Evolutionary conservation across 441 rosid genomes (phyloP).

Genomic region (Pelargonium australe): DNA sequence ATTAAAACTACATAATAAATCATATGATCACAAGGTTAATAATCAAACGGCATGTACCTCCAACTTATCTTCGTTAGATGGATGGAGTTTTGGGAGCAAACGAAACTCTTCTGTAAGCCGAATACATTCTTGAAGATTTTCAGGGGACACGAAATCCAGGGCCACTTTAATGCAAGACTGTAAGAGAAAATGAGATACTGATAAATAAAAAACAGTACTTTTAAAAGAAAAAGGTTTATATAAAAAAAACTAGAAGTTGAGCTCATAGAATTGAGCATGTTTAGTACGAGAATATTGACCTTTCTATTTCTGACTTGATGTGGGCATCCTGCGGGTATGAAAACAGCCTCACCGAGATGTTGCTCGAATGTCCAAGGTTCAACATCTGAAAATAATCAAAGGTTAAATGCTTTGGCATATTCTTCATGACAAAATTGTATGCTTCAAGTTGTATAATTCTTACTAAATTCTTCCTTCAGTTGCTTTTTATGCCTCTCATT

Average conservation of each 20-base stretch:
- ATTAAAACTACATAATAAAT: no score
- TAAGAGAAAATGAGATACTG: not conserved
- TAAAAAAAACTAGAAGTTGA: not conserved
- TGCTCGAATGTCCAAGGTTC: constrained; percentile 96
- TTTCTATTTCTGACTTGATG: constrained; percentile 91
- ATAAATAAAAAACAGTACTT: no score
- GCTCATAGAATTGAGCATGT: constrained; percentile 7
- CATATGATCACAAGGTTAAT: no score
- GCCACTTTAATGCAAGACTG: constrained; percentile 95
- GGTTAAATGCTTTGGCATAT: no score
- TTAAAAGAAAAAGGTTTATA: not conserved
- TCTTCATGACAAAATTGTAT: no score
- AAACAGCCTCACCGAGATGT: constrained; percentile 75
- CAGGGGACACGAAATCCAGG: constrained; percentile 84
- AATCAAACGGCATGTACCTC: constrained; percentile 37
- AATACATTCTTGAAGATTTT: constrained; percentile 61
- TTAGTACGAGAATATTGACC: constrained; percentile 29
- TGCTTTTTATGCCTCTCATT: constrained; percentile 61
- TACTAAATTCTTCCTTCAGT: constrained; percentile 74
- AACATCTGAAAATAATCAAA: constrained; percentile 35
- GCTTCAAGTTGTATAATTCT: constrained; percentile 4
- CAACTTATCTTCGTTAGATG: constrained; percentile 81
- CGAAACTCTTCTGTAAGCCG: constrained; percentile 77
- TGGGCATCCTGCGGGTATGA: constrained; percentile 94
- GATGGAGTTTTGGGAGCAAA: constrained; percentile 69